Base-by-base conservation (phyloP, 139 green algal species). In the Yamagishiella unicocca region DNA sequence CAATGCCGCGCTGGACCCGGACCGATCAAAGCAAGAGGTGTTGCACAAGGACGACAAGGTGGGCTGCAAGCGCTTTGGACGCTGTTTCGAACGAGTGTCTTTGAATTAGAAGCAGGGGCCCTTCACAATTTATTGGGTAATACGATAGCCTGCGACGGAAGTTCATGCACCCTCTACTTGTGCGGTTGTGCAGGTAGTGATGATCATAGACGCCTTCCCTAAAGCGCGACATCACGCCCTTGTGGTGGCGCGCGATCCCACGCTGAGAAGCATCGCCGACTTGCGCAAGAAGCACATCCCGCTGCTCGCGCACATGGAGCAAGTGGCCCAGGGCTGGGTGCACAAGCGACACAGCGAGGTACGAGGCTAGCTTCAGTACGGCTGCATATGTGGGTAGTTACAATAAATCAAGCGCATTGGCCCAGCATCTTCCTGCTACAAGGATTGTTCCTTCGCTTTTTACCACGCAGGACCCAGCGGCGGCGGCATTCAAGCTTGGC, bases 281-380 rank as follows among this genome's bases (percentile, higher is more conserved):
- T 80, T 97, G 73, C 40, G 67, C 1, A 35, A 7, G 43, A 5
- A 79, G 22, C 89, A 98, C 81, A 19, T 95, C 29, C 86, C 89
- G 27, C 85, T 97, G 74, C 75, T 98, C 70, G 27, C 46, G 14
- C 95, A 97, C 88, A 97, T 98, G 93, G 66, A 77, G 29, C 2
- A 83, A 7, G 61, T 93, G 25, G 91, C 87, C 31, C 9, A 31
- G 42, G 17, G 29, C 33, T 86, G 80, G 80, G 64, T 77, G 42
- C 62, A 29, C 0, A 12, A 77, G 43, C 38, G 12, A 31, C 45
- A 31, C 37, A 72, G 2, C 4, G 37, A 77, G 80, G 80, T 86
- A 31, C 29, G 74, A 35, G 2, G 31, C 19, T 81, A 33, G 2
- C 66, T 79, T 58, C 33, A n/a, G n/a, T n/a, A n/a, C n/a, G n/a